Evolutionary conservation across 495 filamentous ascomycete genomes (phyloP), one percentile per base, ranked within the genome.

Genomic region (Echria macrotheca): DNA sequence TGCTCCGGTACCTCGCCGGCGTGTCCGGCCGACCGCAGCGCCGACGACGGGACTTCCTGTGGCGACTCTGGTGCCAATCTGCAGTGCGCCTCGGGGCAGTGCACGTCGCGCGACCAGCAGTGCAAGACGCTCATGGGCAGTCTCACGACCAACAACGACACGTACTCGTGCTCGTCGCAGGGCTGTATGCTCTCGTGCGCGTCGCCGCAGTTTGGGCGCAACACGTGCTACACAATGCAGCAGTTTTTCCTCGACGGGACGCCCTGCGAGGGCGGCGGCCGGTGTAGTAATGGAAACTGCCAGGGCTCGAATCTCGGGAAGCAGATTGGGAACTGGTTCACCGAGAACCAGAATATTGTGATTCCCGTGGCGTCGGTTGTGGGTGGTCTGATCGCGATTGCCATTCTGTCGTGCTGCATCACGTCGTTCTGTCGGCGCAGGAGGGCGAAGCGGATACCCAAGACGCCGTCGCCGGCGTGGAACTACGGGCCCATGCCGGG

Each of bases 171-270:
- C 67, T 81, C 85, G 43, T 72, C 66, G 49, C 73, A 71, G 42
- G 83, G 81, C 26, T 98, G 93, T 66, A 73, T 71, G 42, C 68
- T 97, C 18, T 81, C 80, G 25, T 97, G 91, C 68, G 76, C 79
- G 7, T 85, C 85, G 4, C 80, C 85, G n/a, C 63, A 78, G 40
- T 79, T 91, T 46, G 80, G 80, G 1, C 56, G 67, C 9, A 74
- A 74, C 59, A 75, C 73, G 31, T 95, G 83, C 64, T 85, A 81
- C 62, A 73, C 74, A 23, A 84, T 93, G 72, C 80, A 87, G 58
- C 89, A 96, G 66, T 91, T 95, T 64, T 97, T 94, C 70, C 73
- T 98, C 31, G 94, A 98, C 61, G 93, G 93, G 10, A 97, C 93
- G 6, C 74, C 81, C 3, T 98, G 93, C 65, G 77, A 83, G 42